phyloP scores from a whole-genome alignment of 345 rosid genomes.

The Citropsis articulata region DNA sequence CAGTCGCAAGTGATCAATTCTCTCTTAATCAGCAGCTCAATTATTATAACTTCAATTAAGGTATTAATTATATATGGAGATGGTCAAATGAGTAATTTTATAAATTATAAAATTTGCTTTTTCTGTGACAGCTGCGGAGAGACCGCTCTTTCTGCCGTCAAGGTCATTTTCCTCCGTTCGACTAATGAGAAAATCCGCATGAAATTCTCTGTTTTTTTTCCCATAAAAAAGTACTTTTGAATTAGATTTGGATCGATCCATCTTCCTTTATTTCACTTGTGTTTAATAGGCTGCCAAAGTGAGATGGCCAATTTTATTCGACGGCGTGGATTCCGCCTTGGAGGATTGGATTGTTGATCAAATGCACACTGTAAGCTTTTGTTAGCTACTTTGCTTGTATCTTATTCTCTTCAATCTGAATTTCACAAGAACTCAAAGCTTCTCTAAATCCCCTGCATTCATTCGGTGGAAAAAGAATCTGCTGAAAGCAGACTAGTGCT shows the following conservation, averaged over 20 bases:
- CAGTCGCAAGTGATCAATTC: too few relatives aligned
- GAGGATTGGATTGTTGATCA: conserved; percentile 90
- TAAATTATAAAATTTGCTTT: too few relatives aligned
- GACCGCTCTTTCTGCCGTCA: conserved; percentile 89
- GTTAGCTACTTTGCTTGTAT: not conserved
- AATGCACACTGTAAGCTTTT: conserved; percentile 59
- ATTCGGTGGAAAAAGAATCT: not conserved
- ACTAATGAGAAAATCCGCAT: too few relatives aligned
- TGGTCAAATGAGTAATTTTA: too few relatives aligned
- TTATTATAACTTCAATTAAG: too few relatives aligned
- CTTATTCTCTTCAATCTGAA: too few relatives aligned
- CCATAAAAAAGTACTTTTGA: too few relatives aligned
- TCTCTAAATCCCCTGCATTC: too few relatives aligned
- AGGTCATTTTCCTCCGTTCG: conserved; percentile 33
- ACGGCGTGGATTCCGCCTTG: conserved; percentile 52
- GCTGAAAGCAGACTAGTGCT: not conserved
- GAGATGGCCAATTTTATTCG: conserved; percentile 79
- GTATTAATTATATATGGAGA: too few relatives aligned
- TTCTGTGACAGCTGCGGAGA: conserved; percentile 94
- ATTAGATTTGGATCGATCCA: not conserved
- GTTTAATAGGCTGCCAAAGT: conserved; percentile 65
- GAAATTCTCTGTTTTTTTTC: not conserved
- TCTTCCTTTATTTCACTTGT: not conserved
- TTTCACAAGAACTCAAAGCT: too few relatives aligned
- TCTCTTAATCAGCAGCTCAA: too few relatives aligned